Evolutionary conservation across 2,329 filamentous ascomycete genomes (phyloP).

Genomic region (Metarhizium rileyi): DNA sequence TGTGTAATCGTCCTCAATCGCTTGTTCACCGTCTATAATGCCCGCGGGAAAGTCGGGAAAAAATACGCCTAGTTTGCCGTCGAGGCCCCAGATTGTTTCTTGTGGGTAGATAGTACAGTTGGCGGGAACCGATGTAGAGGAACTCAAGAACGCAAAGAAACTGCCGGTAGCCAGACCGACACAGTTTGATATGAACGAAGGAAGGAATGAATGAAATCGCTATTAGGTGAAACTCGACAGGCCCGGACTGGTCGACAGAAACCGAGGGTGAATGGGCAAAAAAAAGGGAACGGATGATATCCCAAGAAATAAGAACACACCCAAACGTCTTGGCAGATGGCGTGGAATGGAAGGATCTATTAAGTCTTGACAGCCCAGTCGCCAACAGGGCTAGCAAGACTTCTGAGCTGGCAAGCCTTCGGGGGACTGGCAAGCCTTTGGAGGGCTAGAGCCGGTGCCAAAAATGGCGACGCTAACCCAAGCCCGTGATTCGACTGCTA

Average conservation of each 20-base stretch:
- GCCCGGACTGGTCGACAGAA: slow-evolving; percentile 1
- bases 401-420: slow-evolving; percentile 6
- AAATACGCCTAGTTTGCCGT: neutral
- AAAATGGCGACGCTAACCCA: slow-evolving; percentile 5
- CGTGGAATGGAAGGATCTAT: slow-evolving; percentile 9
- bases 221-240: slow-evolving; percentile 11
- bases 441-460: slow-evolving; percentile 10
- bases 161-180: slow-evolving; percentile 46
- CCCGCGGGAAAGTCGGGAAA: neutral
- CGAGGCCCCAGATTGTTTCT: neutral
- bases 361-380: slow-evolving; percentile 2
- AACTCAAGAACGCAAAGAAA: slow-evolving; percentile 9
- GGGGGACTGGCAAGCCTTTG: slow-evolving; percentile 6
- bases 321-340: neutral
- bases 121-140: neutral
- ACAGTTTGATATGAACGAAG: slow-evolving; percentile 15
- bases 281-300: slow-evolving; percentile 7
- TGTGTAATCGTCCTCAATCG: neutral
- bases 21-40: neutral
- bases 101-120: neutral
- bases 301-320: slow-evolving; percentile 12
- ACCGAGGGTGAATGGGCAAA: slow-evolving; percentile 4
- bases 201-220: slow-evolving; percentile 30
- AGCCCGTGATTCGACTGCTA: slow-evolving; percentile 11
- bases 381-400: slow-evolving; percentile 6